phyloP scores from a whole-genome alignment of 345 rosid genomes.

The Murraya koenigii region DNA sequence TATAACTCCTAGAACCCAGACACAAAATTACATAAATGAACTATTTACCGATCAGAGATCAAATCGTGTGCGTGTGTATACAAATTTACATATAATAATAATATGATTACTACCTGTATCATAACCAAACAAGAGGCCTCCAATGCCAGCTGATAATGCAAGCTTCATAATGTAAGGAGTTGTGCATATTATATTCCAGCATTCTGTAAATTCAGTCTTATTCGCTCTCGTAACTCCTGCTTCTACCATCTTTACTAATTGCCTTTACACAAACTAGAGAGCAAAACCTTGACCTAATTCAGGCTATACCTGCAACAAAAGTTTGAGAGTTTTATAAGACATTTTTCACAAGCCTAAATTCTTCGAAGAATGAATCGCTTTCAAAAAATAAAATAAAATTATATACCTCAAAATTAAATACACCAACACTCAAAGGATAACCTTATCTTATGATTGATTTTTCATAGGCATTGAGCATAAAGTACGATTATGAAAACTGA shows the following conservation, averaged over 20 bases:
- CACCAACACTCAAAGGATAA: neutral
- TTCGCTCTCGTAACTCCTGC: constrained; percentile 59
- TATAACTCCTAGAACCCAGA: constrained; percentile 54
- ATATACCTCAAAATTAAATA: neutral
- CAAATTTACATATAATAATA: no score
- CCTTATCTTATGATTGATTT: neutral
- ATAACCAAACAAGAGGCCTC: constrained; percentile 92
- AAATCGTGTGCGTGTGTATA: no score
- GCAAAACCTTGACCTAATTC: neutral
- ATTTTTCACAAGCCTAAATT: neutral
- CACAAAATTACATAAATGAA: neutral
- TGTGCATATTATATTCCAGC: constrained; percentile 66
- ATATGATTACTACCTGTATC: constrained; percentile 57
- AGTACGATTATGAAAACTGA: neutral
- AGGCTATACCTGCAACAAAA: neutral
- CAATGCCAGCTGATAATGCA: constrained; percentile 87
- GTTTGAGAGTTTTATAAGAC: neutral
- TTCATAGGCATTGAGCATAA: neutral
- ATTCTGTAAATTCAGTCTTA: constrained; percentile 69
- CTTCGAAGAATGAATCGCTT: no score
- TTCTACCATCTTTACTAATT: constrained; percentile 55
- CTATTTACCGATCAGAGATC: no score
- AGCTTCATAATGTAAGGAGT: constrained; percentile 84
- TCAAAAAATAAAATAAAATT: no score
- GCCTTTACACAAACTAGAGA: neutral